These are phyloP conservation scores for Moricandia moricandioides DNA, from an alignment of 345 rosid genomes.

Conservation along the genomic window DNA sequence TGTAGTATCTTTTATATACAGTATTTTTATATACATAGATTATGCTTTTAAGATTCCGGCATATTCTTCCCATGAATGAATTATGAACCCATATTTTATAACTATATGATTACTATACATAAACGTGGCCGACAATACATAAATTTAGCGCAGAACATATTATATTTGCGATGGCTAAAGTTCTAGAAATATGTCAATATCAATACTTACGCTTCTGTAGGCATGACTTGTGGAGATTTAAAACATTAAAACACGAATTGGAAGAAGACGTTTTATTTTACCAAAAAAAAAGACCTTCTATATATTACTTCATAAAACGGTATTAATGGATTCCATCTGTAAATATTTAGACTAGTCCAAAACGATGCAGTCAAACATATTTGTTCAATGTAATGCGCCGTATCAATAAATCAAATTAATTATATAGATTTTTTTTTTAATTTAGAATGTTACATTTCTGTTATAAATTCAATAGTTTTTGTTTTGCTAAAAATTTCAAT, in stretches of 20 bases:
- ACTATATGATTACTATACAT: background rate
- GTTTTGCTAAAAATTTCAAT: too few species aligned
- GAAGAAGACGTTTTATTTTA: background rate
- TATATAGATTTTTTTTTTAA: background rate
- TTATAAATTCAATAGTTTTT: background rate
- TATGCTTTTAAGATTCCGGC: slow-evolving; percentile 31
- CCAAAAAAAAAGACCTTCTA: background rate
- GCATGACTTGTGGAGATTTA: background rate
- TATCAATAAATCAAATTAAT: background rate
- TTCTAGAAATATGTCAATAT: background rate
- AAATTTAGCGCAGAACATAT: background rate
- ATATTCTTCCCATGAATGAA: slow-evolving; percentile 25
- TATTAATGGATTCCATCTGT: background rate
- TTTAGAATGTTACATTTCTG: background rate
- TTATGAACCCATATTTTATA: background rate
- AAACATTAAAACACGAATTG: background rate
- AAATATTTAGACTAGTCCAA: background rate
- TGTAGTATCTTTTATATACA: too few species aligned
- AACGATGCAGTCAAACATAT: background rate
- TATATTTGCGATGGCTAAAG: background rate
- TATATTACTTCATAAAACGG: background rate
- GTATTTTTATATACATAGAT: background rate
- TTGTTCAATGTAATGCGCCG: background rate
- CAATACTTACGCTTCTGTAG: background rate
- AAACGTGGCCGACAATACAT: slow-evolving; percentile 29